Evolutionary conservation across 306 rosid genomes (phyloP), one percentile per base, ranked within the genome.

Genomic region (Glycyrrhiza uralensis): DNA sequence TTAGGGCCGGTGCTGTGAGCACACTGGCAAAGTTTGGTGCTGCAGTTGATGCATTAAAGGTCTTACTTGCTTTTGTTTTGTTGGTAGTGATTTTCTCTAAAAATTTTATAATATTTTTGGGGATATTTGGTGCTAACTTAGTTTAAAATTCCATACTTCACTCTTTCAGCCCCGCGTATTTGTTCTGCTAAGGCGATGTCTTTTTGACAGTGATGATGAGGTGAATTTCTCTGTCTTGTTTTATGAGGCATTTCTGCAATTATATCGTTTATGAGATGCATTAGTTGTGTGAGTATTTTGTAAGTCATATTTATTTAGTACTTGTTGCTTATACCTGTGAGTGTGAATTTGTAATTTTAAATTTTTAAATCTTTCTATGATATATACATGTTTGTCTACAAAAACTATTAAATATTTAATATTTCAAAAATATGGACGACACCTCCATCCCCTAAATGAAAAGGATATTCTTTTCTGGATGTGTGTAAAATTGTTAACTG

Each of bases 11-110:
- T 80, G 99, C 99, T 22, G 97, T 95, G 72, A 95, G 99, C 88
- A 95, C 99, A 50, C 82, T 95, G 80, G 99, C 99, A 61, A 95
- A 86, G 85, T 95, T 95, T 82, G 99, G 97, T 76, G 97, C 96
- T 57, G 41, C 85, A 78, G 92, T 89, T 78, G 99, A 92, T 82
- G 81, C 76, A 7, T 72, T 92, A 77, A 89, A 89, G 99, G 99
- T 95, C 76, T 51, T 72, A 45, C 44, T 80, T 60, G 15, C 67
- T 18, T 52, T 58, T 51, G 36, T 54, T 6, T 23, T 44, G 8
- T 39, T 74, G 12, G 33, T 18, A 22, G 58, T 36, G 32, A 26
- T 24, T 58, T 44, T 38, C 69, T 67, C 59, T 26, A 12, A 47
- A 47, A 9, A 3, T 12, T n/a, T 56, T 23, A 12, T 49, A n/a